Conservation (phyloP, 768 basidiomycete genomes). For the Mycena latifolia region DNA sequence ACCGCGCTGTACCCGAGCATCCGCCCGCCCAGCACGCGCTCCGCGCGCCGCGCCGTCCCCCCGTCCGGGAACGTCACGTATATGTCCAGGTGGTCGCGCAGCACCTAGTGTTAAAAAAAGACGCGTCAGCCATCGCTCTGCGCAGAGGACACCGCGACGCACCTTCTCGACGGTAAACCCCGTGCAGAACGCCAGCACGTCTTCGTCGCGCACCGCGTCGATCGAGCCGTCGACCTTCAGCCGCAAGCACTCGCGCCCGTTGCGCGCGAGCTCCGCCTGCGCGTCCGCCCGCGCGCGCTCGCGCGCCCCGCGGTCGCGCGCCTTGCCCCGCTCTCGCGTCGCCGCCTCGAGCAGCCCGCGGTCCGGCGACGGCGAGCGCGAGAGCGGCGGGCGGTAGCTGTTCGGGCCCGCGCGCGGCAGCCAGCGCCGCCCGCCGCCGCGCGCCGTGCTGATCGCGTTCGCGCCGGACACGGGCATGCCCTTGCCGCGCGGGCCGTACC, state of each 20-base stretch:
- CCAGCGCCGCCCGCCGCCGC: too few relatives aligned
- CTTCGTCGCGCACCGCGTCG: constrained; percentile 70
- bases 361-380: constrained; percentile 26
- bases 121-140: neutral
- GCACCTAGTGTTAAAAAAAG: constrained; percentile 57
- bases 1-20: constrained; percentile 73
- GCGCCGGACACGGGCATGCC: neutral
- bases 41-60: constrained; percentile 75
- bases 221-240: constrained; percentile 61
- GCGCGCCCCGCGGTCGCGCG: constrained; percentile 31
- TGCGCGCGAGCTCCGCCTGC: constrained; percentile 66
- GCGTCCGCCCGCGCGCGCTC: constrained; percentile 52
- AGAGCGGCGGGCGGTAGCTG: constrained; percentile 20
- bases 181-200: constrained; percentile 76
- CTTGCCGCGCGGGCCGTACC: neutral
- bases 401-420: constrained; percentile 18
- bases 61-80: constrained; percentile 83
- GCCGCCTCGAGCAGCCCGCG: constrained; percentile 72
- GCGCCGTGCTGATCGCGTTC: constrained; percentile 18
- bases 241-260: constrained; percentile 75
- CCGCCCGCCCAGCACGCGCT: constrained; percentile 69
- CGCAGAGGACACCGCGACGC: constrained; percentile 44
- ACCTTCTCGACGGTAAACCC: constrained; percentile 77
- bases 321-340: constrained; percentile 35
- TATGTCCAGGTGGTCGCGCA: constrained; percentile 78